A percentile compares a stretch with the other conserved stretches of the same genome.
Conservation (phyloP, 306 rosid species). For the Acacia melanoxylon region DNA sequence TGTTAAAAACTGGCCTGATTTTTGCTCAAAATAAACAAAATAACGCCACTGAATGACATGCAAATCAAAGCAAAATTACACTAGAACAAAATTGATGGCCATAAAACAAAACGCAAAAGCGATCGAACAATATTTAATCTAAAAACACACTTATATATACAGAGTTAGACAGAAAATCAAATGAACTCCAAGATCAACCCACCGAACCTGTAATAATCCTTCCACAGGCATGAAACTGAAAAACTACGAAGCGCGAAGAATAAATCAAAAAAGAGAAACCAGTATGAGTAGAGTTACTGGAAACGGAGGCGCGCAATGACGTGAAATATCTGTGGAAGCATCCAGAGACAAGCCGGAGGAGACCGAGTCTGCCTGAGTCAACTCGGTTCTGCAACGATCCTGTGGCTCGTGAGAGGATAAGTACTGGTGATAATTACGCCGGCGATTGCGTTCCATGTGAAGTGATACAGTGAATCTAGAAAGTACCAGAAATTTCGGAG, state of each 20-base stretch:
- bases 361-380: neutral
- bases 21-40: constrained; percentile 3
- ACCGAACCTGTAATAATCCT: neutral
- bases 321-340: neutral
- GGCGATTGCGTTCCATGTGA: neutral
- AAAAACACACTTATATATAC: neutral
- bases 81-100: neutral
- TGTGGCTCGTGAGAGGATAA: neutral
- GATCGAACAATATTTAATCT: neutral
- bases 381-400: neutral
- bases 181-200: neutral
- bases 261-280: neutral
- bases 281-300: neutral
- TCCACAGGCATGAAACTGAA: neutral
- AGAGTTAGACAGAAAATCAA: neutral
- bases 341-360: neutral
- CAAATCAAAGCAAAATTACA: neutral
- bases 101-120: neutral
- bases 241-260: neutral
- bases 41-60: neutral
- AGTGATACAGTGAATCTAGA: neutral
- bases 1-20: neutral
- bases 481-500: neutral
- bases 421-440: neutral
- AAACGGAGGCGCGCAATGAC: constrained; percentile 21